Evolutionary conservation across 495 filamentous ascomycete genomes (phyloP), one percentile per base, ranked within the genome.

Genomic region (Xylaria nigripes): DNA sequence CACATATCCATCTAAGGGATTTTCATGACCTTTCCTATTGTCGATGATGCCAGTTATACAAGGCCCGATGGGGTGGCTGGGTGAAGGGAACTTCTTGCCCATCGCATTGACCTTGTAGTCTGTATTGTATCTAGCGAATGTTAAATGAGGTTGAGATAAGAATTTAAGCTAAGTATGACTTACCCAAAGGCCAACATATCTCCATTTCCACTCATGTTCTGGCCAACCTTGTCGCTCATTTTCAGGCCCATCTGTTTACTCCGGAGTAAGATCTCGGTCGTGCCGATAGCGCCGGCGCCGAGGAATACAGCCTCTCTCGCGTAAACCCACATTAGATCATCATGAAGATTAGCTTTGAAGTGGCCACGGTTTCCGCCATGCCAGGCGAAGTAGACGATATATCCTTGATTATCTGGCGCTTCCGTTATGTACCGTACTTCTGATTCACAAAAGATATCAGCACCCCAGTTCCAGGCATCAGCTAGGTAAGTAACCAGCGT

Each of bases 381-480:
- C 80, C 80, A 86, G 9, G 81, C 77, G 59, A 83, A 86, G 65
- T 81, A 82, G 16, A 86, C 67, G 12, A 81, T 67, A 60, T 85
- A 86, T 13, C 83, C 81, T 2, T 71, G 64, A 1, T 36, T 41
- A 6, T 71, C 60, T 10, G 71, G 69, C 45, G 72, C 69, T 54
- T 81, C 75, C 48, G 81, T 77, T 60, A 88, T 72, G 58, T 86
- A 81, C 51, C 81, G 72, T 30, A 86, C 82, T 65, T 86, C 84
- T 51, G 82, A 85, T 58, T 84, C 76, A 59, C 84, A 87, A 60
- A 88, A 88, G 60, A 87, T 80, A 59, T 87, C 82, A 29, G 84
- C 82, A 19, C 82, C 85, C 81, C 82, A 84, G 63, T 86, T 84
- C 85, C 83, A 87, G 21, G 84, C 82, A 64, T 88, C 84, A n/a